Conservation (phyloP, 2,329 filamentous ascomycete species). For the Fusarium fujikuroi region DNA sequence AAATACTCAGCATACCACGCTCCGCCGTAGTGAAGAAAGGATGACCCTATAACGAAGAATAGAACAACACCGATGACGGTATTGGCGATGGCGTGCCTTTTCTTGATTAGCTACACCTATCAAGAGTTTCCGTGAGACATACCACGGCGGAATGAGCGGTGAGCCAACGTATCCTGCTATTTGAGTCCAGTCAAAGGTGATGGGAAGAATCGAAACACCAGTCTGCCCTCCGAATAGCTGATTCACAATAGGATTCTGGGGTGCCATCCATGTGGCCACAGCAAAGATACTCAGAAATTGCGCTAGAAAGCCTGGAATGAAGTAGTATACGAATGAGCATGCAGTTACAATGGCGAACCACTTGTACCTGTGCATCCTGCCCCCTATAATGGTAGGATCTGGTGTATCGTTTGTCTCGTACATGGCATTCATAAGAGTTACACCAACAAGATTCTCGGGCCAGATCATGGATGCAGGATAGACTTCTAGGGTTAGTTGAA, state of each 20-base stretch:
- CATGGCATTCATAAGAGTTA: slow-evolving; percentile 77
- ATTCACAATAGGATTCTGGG: slow-evolving; percentile 74
- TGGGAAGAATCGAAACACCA: slow-evolving; percentile 74
- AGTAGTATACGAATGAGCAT: slow-evolving; percentile 72
- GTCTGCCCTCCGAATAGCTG: slow-evolving; percentile 77
- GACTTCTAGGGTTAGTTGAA: slow-evolving; percentile 51
- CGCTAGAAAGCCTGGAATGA: slow-evolving; percentile 75
- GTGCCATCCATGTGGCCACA: slow-evolving; percentile 77
- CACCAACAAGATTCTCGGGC: slow-evolving; percentile 73
- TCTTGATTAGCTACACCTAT: not conserved
- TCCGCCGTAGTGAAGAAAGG: slow-evolving; percentile 72
- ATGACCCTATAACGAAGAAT: slow-evolving; percentile 71
- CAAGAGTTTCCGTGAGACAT: slow-evolving; percentile 32
- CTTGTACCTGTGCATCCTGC: slow-evolving; percentile 71
- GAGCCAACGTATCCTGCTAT: slow-evolving; percentile 75
- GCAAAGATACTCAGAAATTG: slow-evolving; percentile 77
- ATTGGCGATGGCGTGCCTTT: slow-evolving; percentile 76
- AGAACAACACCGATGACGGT: slow-evolving; percentile 73
- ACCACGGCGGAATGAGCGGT: slow-evolving; percentile 76
- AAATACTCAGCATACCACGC: slow-evolving; percentile 72
- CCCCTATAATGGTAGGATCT: slow-evolving; percentile 67
- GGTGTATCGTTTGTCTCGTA: slow-evolving; percentile 67
- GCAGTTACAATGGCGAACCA: slow-evolving; percentile 71
- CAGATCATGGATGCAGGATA: slow-evolving; percentile 79
- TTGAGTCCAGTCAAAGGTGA: slow-evolving; percentile 83